phyloP scores from a whole-genome alignment of 2,329 filamentous ascomycete species.

The Paecilomyces variotii region DNA sequence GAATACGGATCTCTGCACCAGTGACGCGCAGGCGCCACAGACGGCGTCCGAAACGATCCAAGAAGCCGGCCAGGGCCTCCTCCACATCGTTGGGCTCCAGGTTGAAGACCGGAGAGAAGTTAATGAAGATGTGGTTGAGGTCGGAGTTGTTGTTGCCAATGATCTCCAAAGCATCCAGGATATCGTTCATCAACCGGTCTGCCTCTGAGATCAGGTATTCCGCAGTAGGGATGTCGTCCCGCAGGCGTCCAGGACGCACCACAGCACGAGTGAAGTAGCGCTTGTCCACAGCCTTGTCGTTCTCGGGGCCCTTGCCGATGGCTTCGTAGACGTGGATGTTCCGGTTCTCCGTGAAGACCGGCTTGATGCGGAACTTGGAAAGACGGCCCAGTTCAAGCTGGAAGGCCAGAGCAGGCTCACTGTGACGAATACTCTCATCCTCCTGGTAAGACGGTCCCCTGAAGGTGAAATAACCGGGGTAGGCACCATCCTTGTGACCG shows the following conservation, averaged over 20 bases:
- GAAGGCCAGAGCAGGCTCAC: constrained; percentile 92
- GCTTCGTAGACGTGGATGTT: constrained; percentile 99
- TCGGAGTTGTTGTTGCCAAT: constrained; percentile 99
- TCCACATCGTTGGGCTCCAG: constrained; percentile 84
- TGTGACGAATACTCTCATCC: constrained; percentile 94
- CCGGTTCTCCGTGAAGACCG: constrained; percentile 97
- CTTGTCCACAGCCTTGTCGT: constrained; percentile 63
- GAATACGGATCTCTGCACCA: constrained; percentile 94
- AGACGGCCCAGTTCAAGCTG: constrained; percentile 92
- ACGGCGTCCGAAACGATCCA: constrained; percentile 90
- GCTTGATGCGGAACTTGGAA: constrained; percentile 95
- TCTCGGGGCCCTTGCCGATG: constrained; percentile 86
- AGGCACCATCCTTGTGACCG: constrained; percentile 85
- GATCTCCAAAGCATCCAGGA: constrained; percentile 94
- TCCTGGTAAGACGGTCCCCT: constrained; percentile 82
- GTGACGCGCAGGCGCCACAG: constrained; percentile 95
- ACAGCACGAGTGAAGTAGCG: constrained; percentile 97
- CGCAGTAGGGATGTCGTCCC: constrained; percentile 95
- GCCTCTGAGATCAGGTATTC: constrained; percentile 98
- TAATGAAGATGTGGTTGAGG: constrained; percentile 99
- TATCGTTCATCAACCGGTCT: constrained; percentile 93
- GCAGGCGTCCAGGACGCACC: constrained; percentile 84
- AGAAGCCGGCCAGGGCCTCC: constrained; percentile 85
- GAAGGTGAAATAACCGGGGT: constrained; percentile 98
- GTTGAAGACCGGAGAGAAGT: constrained; percentile 96